A percentile compares a stretch with the other conserved stretches of the same genome.
Evolutionary conservation across 2,329 filamentous ascomycete species (phyloP).

Genomic region (Sporothrix pseudoabietina): DNA sequence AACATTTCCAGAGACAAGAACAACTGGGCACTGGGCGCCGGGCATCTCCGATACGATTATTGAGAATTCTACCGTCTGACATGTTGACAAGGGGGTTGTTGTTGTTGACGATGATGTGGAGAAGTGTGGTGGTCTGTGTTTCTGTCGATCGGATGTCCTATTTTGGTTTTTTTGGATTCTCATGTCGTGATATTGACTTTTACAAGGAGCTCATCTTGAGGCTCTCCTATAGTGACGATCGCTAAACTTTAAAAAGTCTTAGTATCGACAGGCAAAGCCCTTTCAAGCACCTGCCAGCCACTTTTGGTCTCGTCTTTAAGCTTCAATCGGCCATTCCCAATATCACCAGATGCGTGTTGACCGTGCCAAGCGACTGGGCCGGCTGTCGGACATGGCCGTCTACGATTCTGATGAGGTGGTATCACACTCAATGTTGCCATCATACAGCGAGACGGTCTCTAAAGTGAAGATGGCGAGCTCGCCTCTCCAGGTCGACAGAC

Average conservation of each 20-base stretch:
- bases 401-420: no score
- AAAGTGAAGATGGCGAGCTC: neutral
- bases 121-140: neutral
- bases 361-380: neutral
- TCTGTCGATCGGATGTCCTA: neutral
- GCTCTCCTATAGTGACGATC: no score
- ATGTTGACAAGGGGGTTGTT: neutral
- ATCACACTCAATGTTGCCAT: no score
- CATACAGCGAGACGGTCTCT: no score
- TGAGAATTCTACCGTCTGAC: neutral
- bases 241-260: no score
- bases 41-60: neutral
- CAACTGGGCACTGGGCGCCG: neutral
- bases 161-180: neutral
- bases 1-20: neutral
- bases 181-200: no score
- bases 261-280: no score
- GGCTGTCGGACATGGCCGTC: neutral
- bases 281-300: no score
- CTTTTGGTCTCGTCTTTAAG: no score
- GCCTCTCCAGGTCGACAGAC: neutral
- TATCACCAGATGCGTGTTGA: slow-evolving; percentile 4
- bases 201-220: no score
- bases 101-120: neutral
- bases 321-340: no score